Conservation (phyloP, 352 stramenopile genomes). For the Detonula confervacea region DNA sequence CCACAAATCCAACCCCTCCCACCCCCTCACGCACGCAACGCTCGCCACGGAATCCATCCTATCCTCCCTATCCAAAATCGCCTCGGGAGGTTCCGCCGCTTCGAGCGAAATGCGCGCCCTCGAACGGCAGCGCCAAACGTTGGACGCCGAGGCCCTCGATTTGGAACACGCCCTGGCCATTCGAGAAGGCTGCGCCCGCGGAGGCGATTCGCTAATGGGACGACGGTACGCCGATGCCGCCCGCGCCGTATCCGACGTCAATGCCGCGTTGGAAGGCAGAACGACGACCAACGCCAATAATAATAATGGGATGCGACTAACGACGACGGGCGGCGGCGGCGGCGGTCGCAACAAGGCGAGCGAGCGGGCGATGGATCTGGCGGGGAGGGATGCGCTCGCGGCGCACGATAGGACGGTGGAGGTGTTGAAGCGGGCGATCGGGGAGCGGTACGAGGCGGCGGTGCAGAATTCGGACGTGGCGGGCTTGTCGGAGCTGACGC, state of each 20-base stretch:
- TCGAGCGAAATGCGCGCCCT: constrained; percentile 76
- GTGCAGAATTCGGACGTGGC: constrained; percentile 71
- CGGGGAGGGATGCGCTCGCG: constrained; percentile 20
- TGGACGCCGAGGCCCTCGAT: constrained; percentile 66
- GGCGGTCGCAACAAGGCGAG: neutral
- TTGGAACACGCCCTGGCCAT: constrained; percentile 68
- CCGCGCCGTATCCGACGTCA: constrained; percentile 49
- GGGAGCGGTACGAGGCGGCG: constrained; percentile 79
- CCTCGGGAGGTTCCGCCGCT: constrained; percentile 73
- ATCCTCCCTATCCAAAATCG: constrained; percentile 80
- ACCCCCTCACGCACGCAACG: constrained; percentile 57
- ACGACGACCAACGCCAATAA: too few relatives aligned
- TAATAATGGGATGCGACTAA: too few relatives aligned
- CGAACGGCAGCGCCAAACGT: constrained; percentile 64
- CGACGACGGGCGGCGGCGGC: too few relatives aligned
- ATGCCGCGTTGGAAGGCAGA: constrained; percentile 19
- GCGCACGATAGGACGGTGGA: constrained; percentile 25
- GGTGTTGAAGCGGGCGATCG: constrained; percentile 59
- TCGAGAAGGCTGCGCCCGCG: constrained; percentile 48
- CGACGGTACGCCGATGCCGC: constrained; percentile 59
- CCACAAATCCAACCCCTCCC: constrained; percentile 15
- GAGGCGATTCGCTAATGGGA: constrained; percentile 52
- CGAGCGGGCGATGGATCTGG: neutral
- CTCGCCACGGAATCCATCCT: constrained; percentile 78
- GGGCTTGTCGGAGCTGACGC: constrained; percentile 73